These are phyloP conservation scores for Pseudofabraea citricarpa DNA, from an alignment of 2,329 filamentous ascomycete species.

Conservation along the genomic window DNA sequence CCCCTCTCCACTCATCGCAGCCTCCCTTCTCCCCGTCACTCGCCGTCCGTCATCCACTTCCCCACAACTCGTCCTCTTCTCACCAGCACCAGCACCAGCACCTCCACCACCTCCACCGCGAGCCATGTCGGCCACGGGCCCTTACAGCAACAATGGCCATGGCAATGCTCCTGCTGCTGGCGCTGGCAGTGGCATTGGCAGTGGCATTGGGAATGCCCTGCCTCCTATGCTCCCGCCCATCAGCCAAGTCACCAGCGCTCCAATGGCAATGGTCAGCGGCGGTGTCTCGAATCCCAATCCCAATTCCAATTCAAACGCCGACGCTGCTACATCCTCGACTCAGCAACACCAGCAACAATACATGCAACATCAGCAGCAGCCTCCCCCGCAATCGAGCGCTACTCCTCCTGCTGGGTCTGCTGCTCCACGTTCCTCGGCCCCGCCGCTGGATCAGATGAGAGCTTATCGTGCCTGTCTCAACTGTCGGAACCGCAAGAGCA, in stretches of 20 bases:
- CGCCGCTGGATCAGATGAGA: slow-evolving; percentile 24
- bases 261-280: neutral
- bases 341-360: too few species aligned
- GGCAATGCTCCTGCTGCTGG: neutral
- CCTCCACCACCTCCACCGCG: too few species aligned
- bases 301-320: neutral
- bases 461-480: slow-evolving; percentile 28
- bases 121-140: neutral
- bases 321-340: neutral
- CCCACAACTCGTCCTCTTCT: too few species aligned
- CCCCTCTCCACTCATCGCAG: too few species aligned
- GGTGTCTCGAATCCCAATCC: neutral
- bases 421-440: slow-evolving; percentile 7
- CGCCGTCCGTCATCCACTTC: too few species aligned
- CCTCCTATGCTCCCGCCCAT: neutral
- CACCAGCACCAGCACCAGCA: too few species aligned
- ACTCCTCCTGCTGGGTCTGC: neutral
- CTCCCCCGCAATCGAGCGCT: neutral
- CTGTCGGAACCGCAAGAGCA: slow-evolving; percentile 27
- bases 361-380: neutral
- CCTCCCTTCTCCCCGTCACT: too few species aligned
- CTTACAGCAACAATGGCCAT: neutral
- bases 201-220: neutral
- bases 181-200: neutral
- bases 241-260: neutral